Base-by-base conservation (phyloP, 2,329 filamentous ascomycete genomes). In the Aspergillus pseudonomiae region DNA sequence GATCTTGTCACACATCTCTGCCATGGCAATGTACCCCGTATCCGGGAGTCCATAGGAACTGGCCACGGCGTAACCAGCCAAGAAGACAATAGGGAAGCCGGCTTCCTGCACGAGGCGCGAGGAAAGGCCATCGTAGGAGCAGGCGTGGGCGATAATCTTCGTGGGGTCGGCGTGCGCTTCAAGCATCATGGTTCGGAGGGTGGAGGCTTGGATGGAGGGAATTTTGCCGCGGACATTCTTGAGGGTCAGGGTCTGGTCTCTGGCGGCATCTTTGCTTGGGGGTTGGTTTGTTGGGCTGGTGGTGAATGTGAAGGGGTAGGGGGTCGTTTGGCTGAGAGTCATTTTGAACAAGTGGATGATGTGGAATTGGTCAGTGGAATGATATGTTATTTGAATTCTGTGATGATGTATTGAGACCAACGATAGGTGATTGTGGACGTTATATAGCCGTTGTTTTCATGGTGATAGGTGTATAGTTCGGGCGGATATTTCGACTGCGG, bases 11-110 rank as follows among this genome's bases (percentile, higher is more conserved):
- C 77, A 80, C 72, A 83, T 78, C 63, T 84, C 82, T 10, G 76
- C 73, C 66, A 83, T 79, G 2, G 82, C 81, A 59, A 84, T 83
- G 57, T 84, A 84, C 1, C 82, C 82, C 0, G 82, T 81, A 64
- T 84, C 81, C 0, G 82, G 82, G 0, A 84, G 71, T 1, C 80
- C 79, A 57, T 78, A 76, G 0, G 78, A 67, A 19, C 74, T 77
- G 0, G 81, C 72, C 14, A 83, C 77, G 0, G 80, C 70, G 63
- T 79, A 83, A 0, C 81, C 81, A 0, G 79, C 75, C 0, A 83
- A 70, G 60, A 83, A 83, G 11, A 82, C 64, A 55, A 83, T 71
- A 0, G 81, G 81, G 54, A 83, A 83, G 0, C 81, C 81, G 1
- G 81, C 79, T 65, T 83, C 79, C 60, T 83, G 78, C 6, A 79